Evolutionary conservation across 2,329 filamentous ascomycete species (phyloP).

Genomic region (Lasiodiplodia citricola): DNA sequence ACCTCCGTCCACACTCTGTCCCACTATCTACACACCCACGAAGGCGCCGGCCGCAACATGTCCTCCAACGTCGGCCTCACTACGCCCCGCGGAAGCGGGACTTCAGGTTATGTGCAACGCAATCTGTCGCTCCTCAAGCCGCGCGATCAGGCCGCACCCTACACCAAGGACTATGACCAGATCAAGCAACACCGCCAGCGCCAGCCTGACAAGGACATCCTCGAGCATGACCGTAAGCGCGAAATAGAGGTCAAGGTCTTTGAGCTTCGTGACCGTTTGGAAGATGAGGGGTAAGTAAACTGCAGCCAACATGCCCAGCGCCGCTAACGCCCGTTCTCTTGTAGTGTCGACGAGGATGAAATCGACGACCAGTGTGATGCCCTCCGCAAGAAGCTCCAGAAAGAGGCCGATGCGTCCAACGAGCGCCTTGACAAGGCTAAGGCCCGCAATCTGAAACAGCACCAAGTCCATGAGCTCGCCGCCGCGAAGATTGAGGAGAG

Average conservation of each 20-base stretch:
- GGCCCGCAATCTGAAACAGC: slow-evolving; percentile 74
- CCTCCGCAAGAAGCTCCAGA: slow-evolving; percentile 68
- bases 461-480: slow-evolving; percentile 95
- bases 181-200: slow-evolving; percentile 78
- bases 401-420: slow-evolving; percentile 45
- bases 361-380: slow-evolving; percentile 79
- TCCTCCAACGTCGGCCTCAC: slow-evolving; percentile 96
- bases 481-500: slow-evolving; percentile 96
- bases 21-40: background rate
- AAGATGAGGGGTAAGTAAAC: slow-evolving; percentile 75
- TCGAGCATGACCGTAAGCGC: slow-evolving; percentile 91
- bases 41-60: slow-evolving; percentile 60
- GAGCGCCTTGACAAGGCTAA: slow-evolving; percentile 43
- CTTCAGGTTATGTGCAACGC: slow-evolving; percentile 95
- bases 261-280: slow-evolving; percentile 86
- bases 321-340: slow-evolving; percentile 30
- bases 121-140: slow-evolving; percentile 88
- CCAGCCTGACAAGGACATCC: slow-evolving; percentile 87
- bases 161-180: slow-evolving; percentile 71
- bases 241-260: slow-evolving; percentile 93
- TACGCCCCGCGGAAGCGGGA: slow-evolving; percentile 92
- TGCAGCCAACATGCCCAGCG: background rate
- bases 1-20: background rate
- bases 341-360: slow-evolving; percentile 81
- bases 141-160: slow-evolving; percentile 80